phyloP scores from a whole-genome alignment of 2,329 filamentous ascomycete species.

The Botrytis elliptica region DNA sequence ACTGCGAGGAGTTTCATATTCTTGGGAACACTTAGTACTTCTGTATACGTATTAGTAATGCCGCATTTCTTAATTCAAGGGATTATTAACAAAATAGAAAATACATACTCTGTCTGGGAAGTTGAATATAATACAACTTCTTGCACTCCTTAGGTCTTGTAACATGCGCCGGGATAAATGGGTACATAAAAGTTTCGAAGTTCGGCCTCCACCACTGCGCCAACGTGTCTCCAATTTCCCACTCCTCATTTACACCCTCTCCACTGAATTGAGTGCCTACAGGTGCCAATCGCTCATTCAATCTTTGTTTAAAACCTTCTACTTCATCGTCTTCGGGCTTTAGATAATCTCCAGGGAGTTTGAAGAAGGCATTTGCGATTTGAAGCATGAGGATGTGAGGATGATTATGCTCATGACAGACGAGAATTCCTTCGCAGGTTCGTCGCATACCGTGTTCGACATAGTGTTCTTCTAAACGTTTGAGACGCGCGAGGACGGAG shows the following conservation, averaged over 20 bases:
- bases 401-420: constrained; percentile 99
- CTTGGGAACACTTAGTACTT: constrained; percentile 94
- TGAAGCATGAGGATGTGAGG: constrained; percentile 98
- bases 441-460: constrained; percentile 89
- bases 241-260: constrained; percentile 86
- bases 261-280: constrained; percentile 79
- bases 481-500: constrained; percentile 86
- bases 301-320: constrained; percentile 86
- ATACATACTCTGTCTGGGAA: constrained; percentile 80
- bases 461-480: constrained; percentile 96
- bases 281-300: constrained; percentile 91
- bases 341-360: constrained; percentile 94
- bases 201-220: constrained; percentile 99
- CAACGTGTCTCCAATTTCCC: constrained; percentile 91
- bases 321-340: constrained; percentile 87
- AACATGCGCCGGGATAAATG: constrained; percentile 93
- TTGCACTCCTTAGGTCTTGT: constrained; percentile 98
- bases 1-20: constrained; percentile 99
- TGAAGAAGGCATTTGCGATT: constrained; percentile 99
- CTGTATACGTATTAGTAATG: constrained; percentile 46
- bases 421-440: constrained; percentile 93
- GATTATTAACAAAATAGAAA: neutral
- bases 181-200: constrained; percentile 99
- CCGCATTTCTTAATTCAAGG: neutral
- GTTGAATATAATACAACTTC: constrained; percentile 95